These are phyloP conservation scores for Fusarium protoensiforme DNA, from an alignment of 2,329 filamentous ascomycete species.

Conservation along the genomic window DNA sequence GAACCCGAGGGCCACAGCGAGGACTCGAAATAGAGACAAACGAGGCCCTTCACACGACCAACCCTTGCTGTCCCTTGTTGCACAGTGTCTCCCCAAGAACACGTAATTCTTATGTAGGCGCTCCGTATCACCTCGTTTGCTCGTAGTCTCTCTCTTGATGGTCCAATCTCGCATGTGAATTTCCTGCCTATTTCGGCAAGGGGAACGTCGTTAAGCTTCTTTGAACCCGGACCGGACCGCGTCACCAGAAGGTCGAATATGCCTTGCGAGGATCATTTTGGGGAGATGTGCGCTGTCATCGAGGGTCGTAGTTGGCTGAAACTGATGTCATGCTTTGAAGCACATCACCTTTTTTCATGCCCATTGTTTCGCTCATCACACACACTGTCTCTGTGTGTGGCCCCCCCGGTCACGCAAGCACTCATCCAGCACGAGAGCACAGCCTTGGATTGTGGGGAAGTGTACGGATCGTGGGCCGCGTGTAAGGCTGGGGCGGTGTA, in stretches of 20 bases:
- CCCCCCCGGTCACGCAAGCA: conserved; percentile 5
- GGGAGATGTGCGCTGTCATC: conserved; percentile 20
- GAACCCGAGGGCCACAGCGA: neutral
- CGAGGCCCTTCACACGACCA: neutral
- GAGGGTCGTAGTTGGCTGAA: conserved; percentile 29
- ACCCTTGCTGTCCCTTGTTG: neutral
- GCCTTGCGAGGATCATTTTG: conserved; percentile 31
- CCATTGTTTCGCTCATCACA: neutral
- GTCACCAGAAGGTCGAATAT: conserved; percentile 10
- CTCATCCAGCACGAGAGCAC: conserved; percentile 21
- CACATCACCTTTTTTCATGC: neutral
- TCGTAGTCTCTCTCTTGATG: neutral
- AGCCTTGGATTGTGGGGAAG: conserved; percentile 38
- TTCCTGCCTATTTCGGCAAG: conserved; percentile 25
- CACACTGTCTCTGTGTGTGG: neutral
- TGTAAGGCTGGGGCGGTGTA: conserved; percentile 44
- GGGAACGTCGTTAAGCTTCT: conserved; percentile 24
- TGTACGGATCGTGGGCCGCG: conserved; percentile 40
- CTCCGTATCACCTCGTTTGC: conserved; percentile 4
- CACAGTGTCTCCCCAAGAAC: neutral
- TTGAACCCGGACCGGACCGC: conserved; percentile 20
- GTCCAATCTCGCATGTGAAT: conserved; percentile 19
- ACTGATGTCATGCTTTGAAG: conserved; percentile 37
- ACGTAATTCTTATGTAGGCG: neutral
- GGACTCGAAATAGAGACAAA: neutral